Conservation (phyloP, 2,329 filamentous ascomycete species). For the Esteya vermicola region DNA sequence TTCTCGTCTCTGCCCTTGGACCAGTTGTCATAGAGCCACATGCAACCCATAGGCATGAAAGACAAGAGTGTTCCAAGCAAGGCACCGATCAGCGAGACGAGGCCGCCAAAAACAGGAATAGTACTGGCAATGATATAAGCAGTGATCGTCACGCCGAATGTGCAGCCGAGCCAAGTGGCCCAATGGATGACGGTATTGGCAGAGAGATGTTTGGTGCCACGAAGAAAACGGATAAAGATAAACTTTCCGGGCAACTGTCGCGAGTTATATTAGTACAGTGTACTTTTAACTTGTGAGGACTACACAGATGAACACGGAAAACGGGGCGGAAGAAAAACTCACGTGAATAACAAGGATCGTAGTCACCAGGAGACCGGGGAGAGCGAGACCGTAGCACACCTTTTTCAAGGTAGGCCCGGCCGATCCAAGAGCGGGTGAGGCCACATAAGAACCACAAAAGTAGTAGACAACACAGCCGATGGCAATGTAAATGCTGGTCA, state of each 20-base stretch:
- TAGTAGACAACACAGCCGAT: conserved; percentile 39
- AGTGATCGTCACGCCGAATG: background rate
- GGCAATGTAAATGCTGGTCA: conserved; percentile 34
- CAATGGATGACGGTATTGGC: conserved; percentile 16
- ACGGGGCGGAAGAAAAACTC: no score
- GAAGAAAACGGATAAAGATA: conserved; percentile 19
- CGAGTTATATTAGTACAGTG: no score
- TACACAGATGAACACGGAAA: no score
- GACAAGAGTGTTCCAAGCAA: conserved; percentile 9
- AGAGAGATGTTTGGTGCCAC: conserved; percentile 15
- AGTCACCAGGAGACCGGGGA: conserved; percentile 36
- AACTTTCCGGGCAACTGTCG: conserved; percentile 18
- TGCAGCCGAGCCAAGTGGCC: conserved; percentile 13
- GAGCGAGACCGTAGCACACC: conserved; percentile 43
- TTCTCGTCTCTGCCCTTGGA: conserved; percentile 21
- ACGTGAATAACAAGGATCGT: conserved; percentile 17
- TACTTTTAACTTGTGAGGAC: no score
- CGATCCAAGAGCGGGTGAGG: conserved; percentile 35
- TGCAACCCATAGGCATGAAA: conserved; percentile 3
- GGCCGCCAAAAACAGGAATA: conserved; percentile 9
- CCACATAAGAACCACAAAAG: conserved; percentile 48
- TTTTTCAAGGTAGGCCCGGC: conserved; percentile 46
- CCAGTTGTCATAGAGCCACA: conserved; percentile 5
- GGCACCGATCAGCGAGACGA: conserved; percentile 5
- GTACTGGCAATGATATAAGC: conserved; percentile 5